Conservation (phyloP, 164 flowering plant genomes). For the Chloranthus sessilifolius region DNA sequence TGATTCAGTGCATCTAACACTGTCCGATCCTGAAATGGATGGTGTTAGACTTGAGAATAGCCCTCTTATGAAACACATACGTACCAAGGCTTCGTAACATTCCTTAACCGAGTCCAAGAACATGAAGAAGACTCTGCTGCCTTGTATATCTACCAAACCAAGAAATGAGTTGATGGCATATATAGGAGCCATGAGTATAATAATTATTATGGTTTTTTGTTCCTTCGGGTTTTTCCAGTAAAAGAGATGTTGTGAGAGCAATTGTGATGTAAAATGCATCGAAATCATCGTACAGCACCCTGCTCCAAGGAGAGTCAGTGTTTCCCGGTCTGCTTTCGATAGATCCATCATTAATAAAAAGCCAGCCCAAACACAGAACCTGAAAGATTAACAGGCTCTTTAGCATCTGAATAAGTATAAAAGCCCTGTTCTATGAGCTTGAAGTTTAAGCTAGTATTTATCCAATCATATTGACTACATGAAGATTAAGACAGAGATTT, state of each 20-base stretch:
- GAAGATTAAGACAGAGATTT: too few species aligned
- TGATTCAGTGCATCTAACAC: too few species aligned
- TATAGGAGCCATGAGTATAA: constrained; percentile 89
- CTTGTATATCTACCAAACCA: constrained; percentile 69
- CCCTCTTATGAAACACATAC: too few species aligned
- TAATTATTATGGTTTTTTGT: constrained; percentile 84
- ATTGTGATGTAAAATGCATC: constrained; percentile 79
- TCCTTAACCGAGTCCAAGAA: constrained; percentile 83
- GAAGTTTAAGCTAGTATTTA: too few species aligned
- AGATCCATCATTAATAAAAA: too few species aligned
- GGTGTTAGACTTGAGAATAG: too few species aligned
- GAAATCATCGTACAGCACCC: constrained; percentile 53
- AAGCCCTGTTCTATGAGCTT: too few species aligned
- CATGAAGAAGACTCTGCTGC: constrained; percentile 82
- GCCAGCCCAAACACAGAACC: constrained; percentile 9
- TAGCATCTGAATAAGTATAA: too few species aligned
- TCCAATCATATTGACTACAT: too few species aligned
- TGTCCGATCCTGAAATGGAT: too few species aligned
- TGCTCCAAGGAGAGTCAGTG: constrained; percentile 63
- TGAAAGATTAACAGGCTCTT: too few species aligned
- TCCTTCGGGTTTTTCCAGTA: constrained; percentile 98
- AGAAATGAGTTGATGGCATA: constrained; percentile 77
- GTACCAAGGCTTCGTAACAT: constrained; percentile 92
- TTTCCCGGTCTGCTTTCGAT: constrained; percentile 38
- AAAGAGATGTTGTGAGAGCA: constrained; percentile 82